Evolutionary conservation across 192 early-diverging fungal species (phyloP).

Genomic region (Coemansia sp.): DNA sequence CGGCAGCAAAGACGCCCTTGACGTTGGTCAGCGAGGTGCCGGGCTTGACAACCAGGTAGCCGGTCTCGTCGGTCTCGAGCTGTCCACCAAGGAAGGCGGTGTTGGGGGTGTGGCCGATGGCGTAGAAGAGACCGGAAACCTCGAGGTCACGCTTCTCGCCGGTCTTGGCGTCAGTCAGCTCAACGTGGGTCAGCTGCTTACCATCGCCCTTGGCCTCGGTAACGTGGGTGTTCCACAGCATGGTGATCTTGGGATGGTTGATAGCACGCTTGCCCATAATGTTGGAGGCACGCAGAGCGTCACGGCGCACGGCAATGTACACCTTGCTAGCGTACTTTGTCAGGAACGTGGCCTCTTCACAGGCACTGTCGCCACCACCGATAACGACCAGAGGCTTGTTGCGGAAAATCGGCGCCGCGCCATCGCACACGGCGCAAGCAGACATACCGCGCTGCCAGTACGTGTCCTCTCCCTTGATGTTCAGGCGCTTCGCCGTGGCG

Average conservation of each 20-base stretch:
- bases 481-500: conserved; percentile 92
- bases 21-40: conserved; percentile 82
- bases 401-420: conserved; percentile 95
- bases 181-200: conserved; percentile 66
- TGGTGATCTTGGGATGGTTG: conserved; percentile 85
- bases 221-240: conserved; percentile 87
- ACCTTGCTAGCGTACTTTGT: conserved; percentile 97
- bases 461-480: conserved; percentile 83
- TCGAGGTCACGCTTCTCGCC: conserved; percentile 61
- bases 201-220: conserved; percentile 86
- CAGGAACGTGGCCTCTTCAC: conserved; percentile 95
- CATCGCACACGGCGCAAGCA: conserved; percentile 99
- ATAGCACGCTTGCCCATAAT: conserved; percentile 91
- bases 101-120: conserved; percentile 95
- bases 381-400: conserved; percentile 94
- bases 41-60: conserved; percentile 82
- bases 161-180: conserved; percentile 74
- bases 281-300: conserved; percentile 93
- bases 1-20: conserved; percentile 93
- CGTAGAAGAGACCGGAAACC: conserved; percentile 95
- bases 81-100: conserved; percentile 70
- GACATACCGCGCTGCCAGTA: conserved; percentile 99
- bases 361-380: conserved; percentile 94
- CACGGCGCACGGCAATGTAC: conserved; percentile 89
- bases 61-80: conserved; percentile 78